Conservation (phyloP, 306 rosid genomes). For the Vigna radiata region DNA sequence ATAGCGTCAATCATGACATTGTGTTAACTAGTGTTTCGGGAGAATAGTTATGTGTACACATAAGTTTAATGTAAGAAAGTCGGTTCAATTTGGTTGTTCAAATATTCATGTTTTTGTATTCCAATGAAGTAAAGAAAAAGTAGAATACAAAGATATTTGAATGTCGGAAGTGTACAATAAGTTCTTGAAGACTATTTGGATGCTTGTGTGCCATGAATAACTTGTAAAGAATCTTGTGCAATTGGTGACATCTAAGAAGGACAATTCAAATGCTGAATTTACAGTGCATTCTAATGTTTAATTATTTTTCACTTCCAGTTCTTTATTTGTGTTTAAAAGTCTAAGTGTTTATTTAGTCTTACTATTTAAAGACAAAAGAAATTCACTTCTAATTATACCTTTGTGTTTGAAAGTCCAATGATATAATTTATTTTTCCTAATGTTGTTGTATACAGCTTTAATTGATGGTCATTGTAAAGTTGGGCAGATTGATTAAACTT, state of each 20-base stretch:
- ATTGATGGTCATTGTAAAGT: conserved; percentile 87
- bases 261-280: no score
- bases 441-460: conserved; percentile 73
- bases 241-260: conserved; percentile 40
- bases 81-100: conserved; percentile 15
- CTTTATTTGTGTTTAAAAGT: no score
- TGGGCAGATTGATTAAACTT: conserved; percentile 78
- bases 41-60: neutral
- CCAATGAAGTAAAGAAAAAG: conserved; percentile 48
- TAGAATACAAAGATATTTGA: conserved; percentile 14
- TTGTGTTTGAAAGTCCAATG: no score
- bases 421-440: conserved; percentile 47
- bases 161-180: conserved; percentile 15
- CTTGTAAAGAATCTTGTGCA: conserved; percentile 43
- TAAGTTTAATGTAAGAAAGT: neutral
- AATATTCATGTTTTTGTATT: conserved; percentile 43
- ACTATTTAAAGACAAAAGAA: no score
- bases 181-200: conserved; percentile 48
- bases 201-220: conserved; percentile 44
- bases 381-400: no score
- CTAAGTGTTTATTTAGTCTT: no score
- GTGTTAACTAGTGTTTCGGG: neutral
- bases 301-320: no score
- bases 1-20: neutral
- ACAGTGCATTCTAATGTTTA: no score